Conservation (phyloP, 108 stramenopile species). For the Cafeteria roenbergensis region DNA sequence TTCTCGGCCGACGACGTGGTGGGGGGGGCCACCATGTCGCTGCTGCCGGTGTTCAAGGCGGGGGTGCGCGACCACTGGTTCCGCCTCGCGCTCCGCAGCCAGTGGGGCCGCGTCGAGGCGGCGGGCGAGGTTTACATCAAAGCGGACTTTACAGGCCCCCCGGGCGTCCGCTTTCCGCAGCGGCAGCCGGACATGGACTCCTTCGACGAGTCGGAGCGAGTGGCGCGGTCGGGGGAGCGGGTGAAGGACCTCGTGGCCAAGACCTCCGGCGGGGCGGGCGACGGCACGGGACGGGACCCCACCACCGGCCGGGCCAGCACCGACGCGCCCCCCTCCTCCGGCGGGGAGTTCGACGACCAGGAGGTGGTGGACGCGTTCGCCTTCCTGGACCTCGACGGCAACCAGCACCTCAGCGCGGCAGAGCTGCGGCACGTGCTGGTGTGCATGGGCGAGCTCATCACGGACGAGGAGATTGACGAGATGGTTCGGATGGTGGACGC, state of each 20-base stretch:
- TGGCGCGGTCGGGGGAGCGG: slow-evolving; percentile 9
- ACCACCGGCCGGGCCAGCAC: background rate
- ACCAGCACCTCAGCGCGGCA: slow-evolving; percentile 55
- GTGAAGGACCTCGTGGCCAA: slow-evolving; percentile 2
- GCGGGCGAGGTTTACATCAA: slow-evolving; percentile 44
- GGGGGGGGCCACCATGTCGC: slow-evolving; percentile 38
- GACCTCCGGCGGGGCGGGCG: no score
- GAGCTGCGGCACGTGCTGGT: slow-evolving; percentile 61
- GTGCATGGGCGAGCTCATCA: slow-evolving; percentile 70
- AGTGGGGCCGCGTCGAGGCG: slow-evolving; percentile 30
- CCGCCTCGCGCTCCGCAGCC: slow-evolving; percentile 35
- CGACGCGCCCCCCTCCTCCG: background rate
- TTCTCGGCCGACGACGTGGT: slow-evolving; percentile 40
- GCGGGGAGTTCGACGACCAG: slow-evolving; percentile 47
- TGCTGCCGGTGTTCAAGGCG: slow-evolving; percentile 51
- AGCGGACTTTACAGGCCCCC: slow-evolving; percentile 44
- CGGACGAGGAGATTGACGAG: slow-evolving; percentile 34
- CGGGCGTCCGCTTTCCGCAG: slow-evolving; percentile 53
- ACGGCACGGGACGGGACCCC: slow-evolving; percentile 3
- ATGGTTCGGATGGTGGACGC: slow-evolving; percentile 65
- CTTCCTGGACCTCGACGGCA: slow-evolving; percentile 59
- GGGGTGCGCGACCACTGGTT: slow-evolving; percentile 39
- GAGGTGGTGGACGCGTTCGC: slow-evolving; percentile 57
- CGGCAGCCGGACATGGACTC: slow-evolving; percentile 42
- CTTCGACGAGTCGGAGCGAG: slow-evolving; percentile 42